phyloP scores from a whole-genome alignment of 176 grass and related monocot genomes.

The Urochloa ruziziensis region DNA sequence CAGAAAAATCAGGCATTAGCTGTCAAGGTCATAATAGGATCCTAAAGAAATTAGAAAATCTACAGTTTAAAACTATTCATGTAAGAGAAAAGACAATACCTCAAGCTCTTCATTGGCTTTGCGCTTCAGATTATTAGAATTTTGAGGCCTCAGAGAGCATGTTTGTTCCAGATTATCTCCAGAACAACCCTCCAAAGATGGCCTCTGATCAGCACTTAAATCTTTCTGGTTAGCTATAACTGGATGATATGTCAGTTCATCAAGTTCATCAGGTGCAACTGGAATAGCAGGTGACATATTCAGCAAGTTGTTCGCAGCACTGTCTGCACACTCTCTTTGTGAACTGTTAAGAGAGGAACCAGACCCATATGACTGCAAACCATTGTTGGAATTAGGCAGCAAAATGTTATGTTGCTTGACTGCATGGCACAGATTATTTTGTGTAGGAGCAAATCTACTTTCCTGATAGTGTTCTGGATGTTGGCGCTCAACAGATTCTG shows the following conservation, averaged over 20 bases:
- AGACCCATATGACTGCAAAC: slow-evolving; percentile 3
- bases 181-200: slow-evolving; percentile 25
- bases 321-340: slow-evolving; percentile 46
- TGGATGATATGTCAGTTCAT: slow-evolving; percentile 44
- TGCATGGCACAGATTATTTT: slow-evolving; percentile 1
- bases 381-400: slow-evolving; percentile 25
- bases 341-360: slow-evolving; percentile 23
- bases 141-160: not conserved
- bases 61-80: not conserved
- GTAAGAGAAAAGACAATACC: slow-evolving; percentile 44
- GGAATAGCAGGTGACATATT: slow-evolving; percentile 20
- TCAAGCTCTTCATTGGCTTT: slow-evolving; percentile 68
- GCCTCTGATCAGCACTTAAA: not conserved
- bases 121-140: slow-evolving; percentile 43
- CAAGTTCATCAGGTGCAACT: slow-evolving; percentile 29
- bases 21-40: not conserved
- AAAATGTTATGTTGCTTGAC: slow-evolving; percentile 23
- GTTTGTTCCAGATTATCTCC: slow-evolving; percentile 39
- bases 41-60: slow-evolving; percentile 10
- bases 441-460: not conserved
- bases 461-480: slow-evolving; percentile 15
- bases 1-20: too few species aligned
- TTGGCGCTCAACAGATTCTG: slow-evolving; percentile 30
- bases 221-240: slow-evolving; percentile 34
- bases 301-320: slow-evolving; percentile 43